Base-by-base conservation (phyloP, 768 basidiomycete species). In the Flagelloscypha sp. region DNA sequence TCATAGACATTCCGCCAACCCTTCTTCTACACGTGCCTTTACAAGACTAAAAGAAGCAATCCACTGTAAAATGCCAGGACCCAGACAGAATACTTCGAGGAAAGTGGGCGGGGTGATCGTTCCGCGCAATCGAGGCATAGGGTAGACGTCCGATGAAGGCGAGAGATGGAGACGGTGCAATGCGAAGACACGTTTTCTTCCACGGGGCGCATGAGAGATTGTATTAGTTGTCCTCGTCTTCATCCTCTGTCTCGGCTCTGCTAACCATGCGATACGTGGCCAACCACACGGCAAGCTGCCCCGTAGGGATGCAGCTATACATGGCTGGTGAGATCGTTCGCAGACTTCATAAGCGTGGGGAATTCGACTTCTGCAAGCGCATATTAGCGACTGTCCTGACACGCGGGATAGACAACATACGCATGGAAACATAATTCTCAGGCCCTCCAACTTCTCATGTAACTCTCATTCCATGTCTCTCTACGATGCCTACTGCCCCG, bases 21-120 rank as follows among this genome's bases (percentile, higher is more conserved):
- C n/a, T n/a, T n/a, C n/a, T n/a, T n/a, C n/a, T n/a, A n/a, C n/a
- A n/a, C n/a, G n/a, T n/a, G n/a, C n/a, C n/a, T n/a, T n/a, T n/a
- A n/a, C n/a, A n/a, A n/a, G n/a, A n/a, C n/a, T n/a, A n/a, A n/a
- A n/a, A n/a, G n/a, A n/a, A n/a, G n/a, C n/a, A n/a, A n/a, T n/a
- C 95, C 95, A 98, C 65, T 51, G 93, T 82, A 50, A 98, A 95
- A 49, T 93, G 86, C 93, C 94, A 98, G 15, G 85, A 83, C 22
- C 79, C 61, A 49, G 88, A 93, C 3, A 83, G 76, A 0, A 78
- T 69, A 43, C 83, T 78, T 22, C 89, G 71, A 21, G 81, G 57
- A 15, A 56, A 60, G 0, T 75, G 69, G 1, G 84, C 85, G n/a
- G n/a, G n/a, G 55, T 70, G 79, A 30, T 67, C 73, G 9, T 68